Conservation (phyloP, 768 basidiomycete species). For the Lentinula lateritia region DNA sequence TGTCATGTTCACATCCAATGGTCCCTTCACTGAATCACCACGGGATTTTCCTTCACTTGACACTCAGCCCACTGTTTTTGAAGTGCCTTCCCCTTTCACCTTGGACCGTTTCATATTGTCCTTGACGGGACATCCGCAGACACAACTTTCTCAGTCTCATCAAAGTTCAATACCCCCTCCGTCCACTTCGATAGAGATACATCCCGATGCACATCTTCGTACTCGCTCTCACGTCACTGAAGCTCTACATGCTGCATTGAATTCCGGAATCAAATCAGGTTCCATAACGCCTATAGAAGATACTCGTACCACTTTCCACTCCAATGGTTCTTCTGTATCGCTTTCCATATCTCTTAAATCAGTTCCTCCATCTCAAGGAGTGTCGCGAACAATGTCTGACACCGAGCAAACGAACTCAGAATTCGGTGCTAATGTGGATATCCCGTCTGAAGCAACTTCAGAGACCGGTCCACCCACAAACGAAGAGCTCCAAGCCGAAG, state of each 20-base stretch:
- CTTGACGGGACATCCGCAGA: not conserved
- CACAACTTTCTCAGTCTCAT: slow-evolving; percentile 6
- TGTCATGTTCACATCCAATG: slow-evolving; percentile 22
- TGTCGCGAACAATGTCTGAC: not conserved
- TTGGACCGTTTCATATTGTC: slow-evolving; percentile 33
- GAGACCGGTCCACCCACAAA: slow-evolving; percentile 9
- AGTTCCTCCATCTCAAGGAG: not conserved
- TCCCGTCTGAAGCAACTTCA: not conserved
- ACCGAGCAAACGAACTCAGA: not conserved
- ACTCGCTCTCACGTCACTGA: slow-evolving; percentile 23
- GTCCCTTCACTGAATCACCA: not conserved
- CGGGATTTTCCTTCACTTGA: slow-evolving; percentile 6
- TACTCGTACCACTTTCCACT: slow-evolving; percentile 5
- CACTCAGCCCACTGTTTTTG: slow-evolving; percentile 35
- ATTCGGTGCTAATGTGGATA: not conserved
- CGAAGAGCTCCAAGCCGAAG: slow-evolving; percentile 7
- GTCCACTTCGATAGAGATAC: slow-evolving; percentile 14
- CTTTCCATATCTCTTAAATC: not conserved
- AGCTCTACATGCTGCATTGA: slow-evolving; percentile 34
- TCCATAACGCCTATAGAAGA: slow-evolving; percentile 11
- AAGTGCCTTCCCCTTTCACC: slow-evolving; percentile 36
- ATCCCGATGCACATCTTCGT: slow-evolving; percentile 11
- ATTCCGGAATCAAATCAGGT: slow-evolving; percentile 16
- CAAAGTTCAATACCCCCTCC: slow-evolving; percentile 15
- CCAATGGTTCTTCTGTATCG: not conserved